These are phyloP conservation scores for Secale cereale DNA, from an alignment of 176 grass and related monocot species.

Conservation along the genomic window DNA sequence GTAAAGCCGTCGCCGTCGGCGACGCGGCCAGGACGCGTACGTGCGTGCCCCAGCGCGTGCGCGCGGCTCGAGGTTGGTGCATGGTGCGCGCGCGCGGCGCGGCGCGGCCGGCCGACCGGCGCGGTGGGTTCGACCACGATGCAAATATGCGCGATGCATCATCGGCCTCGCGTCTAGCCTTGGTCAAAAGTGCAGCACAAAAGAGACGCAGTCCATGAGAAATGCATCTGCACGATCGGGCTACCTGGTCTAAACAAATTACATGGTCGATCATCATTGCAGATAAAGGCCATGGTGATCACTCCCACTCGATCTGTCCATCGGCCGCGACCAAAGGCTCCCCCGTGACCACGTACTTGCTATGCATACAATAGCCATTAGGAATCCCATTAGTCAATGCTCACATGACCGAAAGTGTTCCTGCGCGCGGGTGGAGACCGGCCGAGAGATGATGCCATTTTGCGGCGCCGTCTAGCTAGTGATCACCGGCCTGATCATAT, in stretches of 20 bases:
- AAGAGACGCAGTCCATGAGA: neutral
- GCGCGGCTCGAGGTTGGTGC: slow-evolving; percentile 6
- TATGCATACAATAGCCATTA: neutral
- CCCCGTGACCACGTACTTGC: neutral
- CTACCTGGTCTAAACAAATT: neutral
- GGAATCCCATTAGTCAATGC: slow-evolving; percentile 16
- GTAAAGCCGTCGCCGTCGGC: slow-evolving; percentile 30
- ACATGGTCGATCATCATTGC: neutral
- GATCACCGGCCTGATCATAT: neutral
- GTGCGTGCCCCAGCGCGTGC: neutral
- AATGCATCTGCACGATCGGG: neutral
- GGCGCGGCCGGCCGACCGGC: neutral
- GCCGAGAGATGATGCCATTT: neutral
- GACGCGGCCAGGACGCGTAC: neutral
- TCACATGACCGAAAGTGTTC: slow-evolving; percentile 13
- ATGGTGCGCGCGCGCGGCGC: neutral
- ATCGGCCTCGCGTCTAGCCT: no score
- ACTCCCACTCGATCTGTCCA: neutral
- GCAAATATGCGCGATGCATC: neutral
- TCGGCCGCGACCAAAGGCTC: neutral
- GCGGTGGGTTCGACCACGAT: slow-evolving; percentile 16
- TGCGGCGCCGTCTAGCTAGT: slow-evolving; percentile 22
- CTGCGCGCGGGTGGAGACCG: neutral
- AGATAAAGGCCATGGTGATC: neutral
- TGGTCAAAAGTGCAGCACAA: slow-evolving; percentile 13